A percentile compares a stretch with the other conserved stretches of the same genome.
These are phyloP conservation scores for Xylariaceae sp. DNA, from an alignment of 2,329 filamentous ascomycete species.

Conservation along the genomic window DNA sequence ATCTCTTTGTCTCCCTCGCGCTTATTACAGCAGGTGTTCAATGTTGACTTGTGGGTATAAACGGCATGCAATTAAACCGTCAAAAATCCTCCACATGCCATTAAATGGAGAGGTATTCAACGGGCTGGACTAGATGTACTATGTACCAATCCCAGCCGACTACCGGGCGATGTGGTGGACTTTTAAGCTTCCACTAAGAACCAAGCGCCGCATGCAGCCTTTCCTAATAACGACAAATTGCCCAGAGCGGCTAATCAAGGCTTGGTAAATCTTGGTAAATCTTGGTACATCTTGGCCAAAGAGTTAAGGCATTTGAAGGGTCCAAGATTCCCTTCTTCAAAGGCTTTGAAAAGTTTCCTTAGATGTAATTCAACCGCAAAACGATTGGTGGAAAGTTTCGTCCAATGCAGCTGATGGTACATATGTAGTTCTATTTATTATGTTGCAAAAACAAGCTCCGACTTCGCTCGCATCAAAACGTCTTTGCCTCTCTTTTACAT, in stretches of 20 bases:
- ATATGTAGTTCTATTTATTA: too few relatives aligned
- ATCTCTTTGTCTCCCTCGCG: conserved; percentile 9
- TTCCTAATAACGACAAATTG: conserved; percentile 26
- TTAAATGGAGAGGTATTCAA: too few relatives aligned
- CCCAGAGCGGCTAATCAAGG: conserved; percentile 27
- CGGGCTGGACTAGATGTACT: too few relatives aligned
- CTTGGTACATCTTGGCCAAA: conserved; percentile 11
- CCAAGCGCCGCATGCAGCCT: conserved; percentile 26
- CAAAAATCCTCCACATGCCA: too few relatives aligned
- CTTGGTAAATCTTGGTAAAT: conserved; percentile 14
- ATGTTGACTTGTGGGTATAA: not conserved
- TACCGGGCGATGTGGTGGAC: too few relatives aligned
- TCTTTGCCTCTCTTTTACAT: too few relatives aligned
- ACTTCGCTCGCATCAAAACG: too few relatives aligned
- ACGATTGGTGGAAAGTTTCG: conserved; percentile 24
- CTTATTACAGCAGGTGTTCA: conserved; percentile 19
- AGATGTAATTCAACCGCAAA: conserved; percentile 13
- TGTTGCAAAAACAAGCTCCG: too few relatives aligned
- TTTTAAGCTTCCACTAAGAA: conserved; percentile 22
- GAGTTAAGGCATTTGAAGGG: conserved; percentile 15
- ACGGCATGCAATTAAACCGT: conserved; percentile 6
- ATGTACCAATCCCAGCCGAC: too few relatives aligned
- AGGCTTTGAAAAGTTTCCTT: too few relatives aligned
- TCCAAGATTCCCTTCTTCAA: conserved; percentile 10
- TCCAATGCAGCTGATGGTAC: conserved; percentile 22